phyloP scores from a whole-genome alignment of 2,329 filamentous ascomycete genomes.

The Trichoderma sp. region DNA sequence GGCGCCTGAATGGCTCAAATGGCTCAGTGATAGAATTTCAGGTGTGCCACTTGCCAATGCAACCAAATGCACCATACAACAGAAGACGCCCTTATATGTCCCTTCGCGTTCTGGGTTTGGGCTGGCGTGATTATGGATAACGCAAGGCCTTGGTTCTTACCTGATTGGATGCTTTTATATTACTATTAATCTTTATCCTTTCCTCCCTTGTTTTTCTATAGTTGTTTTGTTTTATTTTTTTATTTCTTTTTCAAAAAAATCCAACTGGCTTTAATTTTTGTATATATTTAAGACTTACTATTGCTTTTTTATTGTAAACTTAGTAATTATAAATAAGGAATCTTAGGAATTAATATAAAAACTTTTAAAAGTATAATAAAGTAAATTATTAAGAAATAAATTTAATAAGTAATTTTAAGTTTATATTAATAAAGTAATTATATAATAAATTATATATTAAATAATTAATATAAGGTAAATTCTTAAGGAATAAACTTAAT shows the following conservation, averaged over 20 bases:
- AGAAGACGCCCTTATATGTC: neutral
- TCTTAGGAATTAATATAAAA: no score
- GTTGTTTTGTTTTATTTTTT: no score
- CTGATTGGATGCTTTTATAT: neutral
- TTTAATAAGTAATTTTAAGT: no score
- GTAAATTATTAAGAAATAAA: no score
- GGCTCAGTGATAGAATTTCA: neutral
- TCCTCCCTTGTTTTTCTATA: neutral
- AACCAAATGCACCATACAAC: neutral
- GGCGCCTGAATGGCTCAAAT: constrained; percentile 26
- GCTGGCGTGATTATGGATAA: neutral
- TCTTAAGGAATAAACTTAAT: no score
- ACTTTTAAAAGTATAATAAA: no score
- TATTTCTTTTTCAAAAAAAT: neutral
- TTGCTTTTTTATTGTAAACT: neutral
- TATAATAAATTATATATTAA: no score
- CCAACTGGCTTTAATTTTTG: neutral
- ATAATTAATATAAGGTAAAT: no score
- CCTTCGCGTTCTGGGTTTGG: neutral
- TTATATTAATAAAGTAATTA: no score
- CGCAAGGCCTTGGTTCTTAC: neutral
- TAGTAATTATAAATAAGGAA: neutral
- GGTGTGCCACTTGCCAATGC: neutral
- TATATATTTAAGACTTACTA: neutral
- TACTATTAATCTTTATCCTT: neutral